Evolutionary conservation across 139 green algal genomes (phyloP).

Genomic region (Coelastrella sp.): DNA sequence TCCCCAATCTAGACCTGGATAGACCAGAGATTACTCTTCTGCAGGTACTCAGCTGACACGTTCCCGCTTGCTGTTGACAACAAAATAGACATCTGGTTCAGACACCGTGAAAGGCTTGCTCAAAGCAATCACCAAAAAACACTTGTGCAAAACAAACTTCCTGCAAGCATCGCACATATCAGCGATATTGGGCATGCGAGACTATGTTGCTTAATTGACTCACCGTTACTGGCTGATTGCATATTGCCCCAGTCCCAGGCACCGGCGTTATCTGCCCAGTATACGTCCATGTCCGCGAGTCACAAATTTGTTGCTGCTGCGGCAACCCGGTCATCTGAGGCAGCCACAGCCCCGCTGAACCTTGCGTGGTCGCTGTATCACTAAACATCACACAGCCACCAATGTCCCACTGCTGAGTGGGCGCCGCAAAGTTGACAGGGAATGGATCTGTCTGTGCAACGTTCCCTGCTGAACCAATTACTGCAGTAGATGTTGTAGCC

Average conservation of each 20-base stretch:
- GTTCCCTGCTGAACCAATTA: constrained; percentile 1
- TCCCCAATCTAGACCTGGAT: too few relatives aligned
- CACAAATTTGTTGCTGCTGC: constrained; percentile 21
- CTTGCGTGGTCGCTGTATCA: constrained; percentile 3
- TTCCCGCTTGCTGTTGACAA: too few relatives aligned
- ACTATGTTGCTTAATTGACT: background rate
- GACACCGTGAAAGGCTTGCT: too few relatives aligned
- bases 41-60: too few relatives aligned
- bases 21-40: too few relatives aligned
- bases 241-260: background rate
- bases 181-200: too few relatives aligned
- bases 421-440: background rate
- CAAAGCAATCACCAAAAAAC: too few relatives aligned
- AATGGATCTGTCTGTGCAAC: background rate
- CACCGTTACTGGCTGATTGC: constrained; percentile 21
- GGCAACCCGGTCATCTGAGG: constrained; percentile 26
- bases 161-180: too few relatives aligned
- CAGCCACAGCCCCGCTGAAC: background rate
- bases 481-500: background rate
- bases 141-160: too few relatives aligned
- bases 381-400: constrained; percentile 14
- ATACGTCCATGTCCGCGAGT: background rate
- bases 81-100: too few relatives aligned
- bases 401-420: constrained; percentile 42
- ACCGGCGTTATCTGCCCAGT: background rate